These are phyloP conservation scores for Fusarium nisikadoi DNA, from an alignment of 2,329 filamentous ascomycete species.

Conservation along the genomic window DNA sequence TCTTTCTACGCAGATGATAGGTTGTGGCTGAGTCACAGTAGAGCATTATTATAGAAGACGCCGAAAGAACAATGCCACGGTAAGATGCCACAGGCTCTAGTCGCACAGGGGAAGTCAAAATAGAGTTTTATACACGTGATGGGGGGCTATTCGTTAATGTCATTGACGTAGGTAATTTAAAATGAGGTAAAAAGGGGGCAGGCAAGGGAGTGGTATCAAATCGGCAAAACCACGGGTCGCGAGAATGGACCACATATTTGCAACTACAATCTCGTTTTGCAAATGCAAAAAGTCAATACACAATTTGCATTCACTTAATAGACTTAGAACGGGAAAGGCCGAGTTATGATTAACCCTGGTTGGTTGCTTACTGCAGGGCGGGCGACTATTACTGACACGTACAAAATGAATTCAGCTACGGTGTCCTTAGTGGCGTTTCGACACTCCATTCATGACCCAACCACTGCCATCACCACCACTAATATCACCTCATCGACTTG, in stretches of 20 bases:
- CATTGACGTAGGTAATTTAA: not conserved
- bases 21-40: not conserved
- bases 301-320: no score
- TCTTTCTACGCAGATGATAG: not conserved
- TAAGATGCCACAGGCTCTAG: no score
- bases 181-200: not conserved
- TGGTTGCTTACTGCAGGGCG: accelerated
- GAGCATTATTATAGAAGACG: not conserved
- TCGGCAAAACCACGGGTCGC: not conserved
- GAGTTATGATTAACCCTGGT: no score
- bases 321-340: no score
- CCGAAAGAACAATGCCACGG: not conserved
- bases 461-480: not conserved
- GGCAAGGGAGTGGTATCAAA: not conserved
- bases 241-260: not conserved
- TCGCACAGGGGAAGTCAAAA: not conserved
- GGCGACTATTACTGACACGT: not conserved
- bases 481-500: not conserved
- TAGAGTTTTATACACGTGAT: not conserved
- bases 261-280: no score
- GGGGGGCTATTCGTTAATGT: not conserved
- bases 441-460: not conserved
- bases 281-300: no score
- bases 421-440: no score
- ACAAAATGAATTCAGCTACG: no score